Conservation (phyloP, 2,329 filamentous ascomycete genomes). For the Fusarium zealandicum region DNA sequence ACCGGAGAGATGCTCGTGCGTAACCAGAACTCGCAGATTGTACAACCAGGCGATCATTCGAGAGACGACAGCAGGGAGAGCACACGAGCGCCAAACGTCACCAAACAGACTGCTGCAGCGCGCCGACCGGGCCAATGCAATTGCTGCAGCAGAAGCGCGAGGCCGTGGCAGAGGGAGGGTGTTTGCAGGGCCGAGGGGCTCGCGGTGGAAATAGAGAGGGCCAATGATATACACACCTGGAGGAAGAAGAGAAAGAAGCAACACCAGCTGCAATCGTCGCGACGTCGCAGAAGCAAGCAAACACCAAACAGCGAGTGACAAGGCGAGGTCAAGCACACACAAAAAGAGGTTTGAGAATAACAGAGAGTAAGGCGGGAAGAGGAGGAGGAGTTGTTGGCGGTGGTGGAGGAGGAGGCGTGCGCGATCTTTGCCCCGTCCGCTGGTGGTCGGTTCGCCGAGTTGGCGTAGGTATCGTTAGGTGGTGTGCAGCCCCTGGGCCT, state of each 20-base stretch:
- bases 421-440: slow-evolving; percentile 19
- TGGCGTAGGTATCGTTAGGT: slow-evolving; percentile 20
- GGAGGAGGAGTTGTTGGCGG: slow-evolving; percentile 20
- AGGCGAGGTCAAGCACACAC: slow-evolving; percentile 1
- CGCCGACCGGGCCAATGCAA: slow-evolving; percentile 32
- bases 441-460: slow-evolving; percentile 17
- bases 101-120: slow-evolving; percentile 14
- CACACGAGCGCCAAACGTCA: slow-evolving; percentile 33
- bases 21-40: slow-evolving; percentile 34
- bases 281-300: slow-evolving; percentile 33
- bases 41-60: slow-evolving; percentile 27
- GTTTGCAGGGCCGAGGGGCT: slow-evolving; percentile 13
- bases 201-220: slow-evolving; percentile 21
- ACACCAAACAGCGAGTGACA: slow-evolving; percentile 18
- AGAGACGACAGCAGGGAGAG: slow-evolving; percentile 23
- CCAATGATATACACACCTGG: slow-evolving; percentile 34
- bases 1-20: slow-evolving; percentile 37
- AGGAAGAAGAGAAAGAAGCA: slow-evolving; percentile 20
- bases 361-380: slow-evolving; percentile 13
- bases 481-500: slow-evolving; percentile 34
- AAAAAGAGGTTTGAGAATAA: slow-evolving; percentile 16
- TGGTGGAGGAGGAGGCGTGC: no score
- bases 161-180: background rate
- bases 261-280: slow-evolving; percentile 17
- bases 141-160: slow-evolving; percentile 19